phyloP scores from a whole-genome alignment of 208 protist genomes.

The Trichomonas gallinae region DNA sequence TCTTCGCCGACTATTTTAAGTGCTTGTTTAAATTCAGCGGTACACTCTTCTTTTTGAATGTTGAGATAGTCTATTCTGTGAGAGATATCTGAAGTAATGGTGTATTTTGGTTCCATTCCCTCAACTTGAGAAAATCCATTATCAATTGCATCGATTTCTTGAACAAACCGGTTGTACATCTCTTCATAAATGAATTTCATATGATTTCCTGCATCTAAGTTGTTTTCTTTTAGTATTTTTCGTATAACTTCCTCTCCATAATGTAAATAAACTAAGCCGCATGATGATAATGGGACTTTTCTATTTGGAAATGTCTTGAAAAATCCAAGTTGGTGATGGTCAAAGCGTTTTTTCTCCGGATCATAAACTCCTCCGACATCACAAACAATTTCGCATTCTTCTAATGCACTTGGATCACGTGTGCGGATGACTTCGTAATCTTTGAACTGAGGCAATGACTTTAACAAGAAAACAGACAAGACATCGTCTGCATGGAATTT shows the following conservation, averaged over 20 bases:
- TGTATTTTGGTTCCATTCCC: background rate
- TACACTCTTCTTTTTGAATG: background rate
- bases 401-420: background rate
- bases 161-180: background rate
- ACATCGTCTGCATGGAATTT: background rate
- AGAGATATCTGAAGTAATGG: background rate
- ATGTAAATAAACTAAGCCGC: background rate
- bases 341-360: background rate
- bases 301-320: background rate
- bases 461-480: background rate
- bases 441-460: background rate
- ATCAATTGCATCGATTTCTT: conserved; percentile 13
- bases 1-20: background rate
- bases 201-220: background rate
- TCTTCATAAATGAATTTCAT: background rate
- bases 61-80: background rate
- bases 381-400: background rate
- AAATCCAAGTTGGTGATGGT: background rate
- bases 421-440: background rate
- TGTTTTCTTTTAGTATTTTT: background rate
- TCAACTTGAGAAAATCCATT: background rate
- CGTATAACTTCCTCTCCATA: background rate
- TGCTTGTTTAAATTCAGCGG: background rate
- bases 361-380: background rate
- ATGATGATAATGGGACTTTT: background rate